These are phyloP conservation scores for Yamadazyma kitorensis DNA, from an alignment of 805 yeast genomes.

Conservation along the genomic window DNA sequence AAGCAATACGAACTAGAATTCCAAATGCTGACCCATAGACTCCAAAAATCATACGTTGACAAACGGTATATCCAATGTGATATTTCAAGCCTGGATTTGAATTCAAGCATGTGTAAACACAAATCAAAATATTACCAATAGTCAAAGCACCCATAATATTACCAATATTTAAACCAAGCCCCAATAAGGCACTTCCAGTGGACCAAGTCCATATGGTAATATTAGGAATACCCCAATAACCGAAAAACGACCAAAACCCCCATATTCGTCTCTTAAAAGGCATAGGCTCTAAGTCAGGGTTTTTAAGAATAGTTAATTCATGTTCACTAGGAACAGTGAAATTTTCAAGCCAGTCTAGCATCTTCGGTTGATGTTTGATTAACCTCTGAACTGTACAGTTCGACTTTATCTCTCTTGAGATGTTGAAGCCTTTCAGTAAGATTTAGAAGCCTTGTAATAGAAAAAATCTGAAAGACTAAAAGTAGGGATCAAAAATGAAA, in stretches of 20 bases:
- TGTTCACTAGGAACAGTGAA: slow-evolving; percentile 3
- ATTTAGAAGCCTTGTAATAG: too few species aligned
- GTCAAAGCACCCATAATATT: slow-evolving; percentile 45
- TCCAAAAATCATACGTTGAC: slow-evolving; percentile 45
- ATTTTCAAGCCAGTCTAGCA: too few species aligned
- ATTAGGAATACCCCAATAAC: slow-evolving; percentile 45
- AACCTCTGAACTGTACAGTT: too few species aligned
- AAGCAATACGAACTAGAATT: slow-evolving; percentile 41
- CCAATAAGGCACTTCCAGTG: slow-evolving; percentile 43
- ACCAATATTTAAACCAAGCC: slow-evolving; percentile 44
- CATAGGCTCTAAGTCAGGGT: slow-evolving; percentile 44
- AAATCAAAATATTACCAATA: slow-evolving; percentile 46
- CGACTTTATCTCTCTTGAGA: too few species aligned
- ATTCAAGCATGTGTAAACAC: slow-evolving; percentile 42
- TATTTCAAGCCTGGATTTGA: slow-evolving; percentile 48
- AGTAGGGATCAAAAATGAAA: too few species aligned
- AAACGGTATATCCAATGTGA: slow-evolving; percentile 50
- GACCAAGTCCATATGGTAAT: slow-evolving; percentile 41
- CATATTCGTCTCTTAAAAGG: slow-evolving; percentile 46
- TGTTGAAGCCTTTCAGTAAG: too few species aligned
- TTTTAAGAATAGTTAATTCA: slow-evolving; percentile 17
- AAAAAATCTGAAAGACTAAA: too few species aligned
- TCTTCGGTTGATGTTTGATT: too few species aligned
- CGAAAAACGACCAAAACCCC: slow-evolving; percentile 41
- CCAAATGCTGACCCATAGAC: slow-evolving; percentile 43